Conservation (phyloP, 2,329 filamentous ascomycete species). For the Dactylonectria estremocensis region DNA sequence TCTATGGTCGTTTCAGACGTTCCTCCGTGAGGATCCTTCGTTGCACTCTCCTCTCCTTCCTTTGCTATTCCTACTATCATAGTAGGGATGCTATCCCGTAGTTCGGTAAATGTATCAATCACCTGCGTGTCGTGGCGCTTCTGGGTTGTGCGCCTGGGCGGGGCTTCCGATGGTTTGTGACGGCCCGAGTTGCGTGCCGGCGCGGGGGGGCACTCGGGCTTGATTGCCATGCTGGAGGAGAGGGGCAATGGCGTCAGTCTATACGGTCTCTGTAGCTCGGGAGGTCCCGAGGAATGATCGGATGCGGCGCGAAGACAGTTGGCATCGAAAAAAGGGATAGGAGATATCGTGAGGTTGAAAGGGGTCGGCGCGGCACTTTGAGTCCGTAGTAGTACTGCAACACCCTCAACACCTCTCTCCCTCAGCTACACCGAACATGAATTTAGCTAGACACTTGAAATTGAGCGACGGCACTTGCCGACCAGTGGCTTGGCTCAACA, state of each 20-base stretch:
- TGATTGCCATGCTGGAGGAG: background rate
- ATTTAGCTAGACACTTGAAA: too few species aligned
- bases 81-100: background rate
- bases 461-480: too few species aligned
- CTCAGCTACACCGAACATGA: background rate
- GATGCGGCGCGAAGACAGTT: conserved; percentile 11
- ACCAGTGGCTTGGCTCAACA: too few species aligned
- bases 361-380: conserved; percentile 2
- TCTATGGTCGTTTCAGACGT: too few species aligned
- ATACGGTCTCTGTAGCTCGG: conserved; percentile 8
- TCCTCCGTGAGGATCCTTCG: too few species aligned
- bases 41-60: too few species aligned
- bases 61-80: background rate
- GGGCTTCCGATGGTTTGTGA: background rate
- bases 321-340: conserved; percentile 3
- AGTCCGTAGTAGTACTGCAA: background rate
- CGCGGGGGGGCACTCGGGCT: too few species aligned
- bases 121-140: background rate
- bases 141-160: background rate
- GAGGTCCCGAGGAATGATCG: conserved; percentile 9
- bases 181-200: background rate
- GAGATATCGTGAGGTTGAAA: conserved; percentile 14
- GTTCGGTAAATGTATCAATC: background rate
- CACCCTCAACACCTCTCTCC: background rate
- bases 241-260: too few species aligned